These are phyloP conservation scores for Alisma plantagoaquatica DNA, from an alignment of 106 monocot species.

Conservation along the genomic window DNA sequence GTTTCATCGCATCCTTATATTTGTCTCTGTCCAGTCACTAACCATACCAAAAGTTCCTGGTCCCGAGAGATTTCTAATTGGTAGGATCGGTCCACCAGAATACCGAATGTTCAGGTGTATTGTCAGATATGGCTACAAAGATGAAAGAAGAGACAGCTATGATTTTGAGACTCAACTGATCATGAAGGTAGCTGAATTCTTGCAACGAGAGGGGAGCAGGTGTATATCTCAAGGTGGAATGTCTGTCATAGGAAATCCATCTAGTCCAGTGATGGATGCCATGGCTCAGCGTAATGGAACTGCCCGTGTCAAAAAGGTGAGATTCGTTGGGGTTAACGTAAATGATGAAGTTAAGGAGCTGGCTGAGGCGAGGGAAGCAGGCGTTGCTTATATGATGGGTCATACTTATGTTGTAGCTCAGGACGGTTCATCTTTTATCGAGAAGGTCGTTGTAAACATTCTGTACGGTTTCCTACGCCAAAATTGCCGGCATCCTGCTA, in stretches of 20 bases:
- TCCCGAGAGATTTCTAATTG: conserved; percentile 39
- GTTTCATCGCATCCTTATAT: conserved; percentile 59
- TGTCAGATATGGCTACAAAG: conserved; percentile 67
- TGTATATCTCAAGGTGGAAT: background rate
- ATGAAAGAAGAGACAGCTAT: conserved; percentile 21
- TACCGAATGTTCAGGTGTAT: conserved; percentile 38
- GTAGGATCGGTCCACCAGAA: conserved; percentile 37
- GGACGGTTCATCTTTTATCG: conserved; percentile 30
- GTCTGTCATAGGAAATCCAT: conserved; percentile 8
- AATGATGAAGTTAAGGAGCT: conserved; percentile 45
- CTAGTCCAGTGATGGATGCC: conserved; percentile 9
- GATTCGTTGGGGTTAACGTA: conserved; percentile 8
- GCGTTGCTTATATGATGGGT: conserved; percentile 73
- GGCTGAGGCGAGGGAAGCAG: conserved; percentile 46
- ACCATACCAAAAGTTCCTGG: conserved; percentile 36
- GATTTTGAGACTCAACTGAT: conserved; percentile 60
- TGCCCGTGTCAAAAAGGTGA: conserved; percentile 2
- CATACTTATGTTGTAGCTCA: conserved; percentile 39
- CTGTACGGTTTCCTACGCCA: conserved; percentile 55
- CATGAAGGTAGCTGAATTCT: conserved; percentile 48
- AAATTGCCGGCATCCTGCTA: conserved; percentile 44
- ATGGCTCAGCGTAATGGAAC: background rate
- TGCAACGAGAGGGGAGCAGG: conserved; percentile 21
- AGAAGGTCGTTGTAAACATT: conserved; percentile 42
- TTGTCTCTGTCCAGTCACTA: conserved; percentile 37